These are phyloP conservation scores for Xylaria sp. DNA, from an alignment of 2,329 filamentous ascomycete genomes.

Conservation along the genomic window DNA sequence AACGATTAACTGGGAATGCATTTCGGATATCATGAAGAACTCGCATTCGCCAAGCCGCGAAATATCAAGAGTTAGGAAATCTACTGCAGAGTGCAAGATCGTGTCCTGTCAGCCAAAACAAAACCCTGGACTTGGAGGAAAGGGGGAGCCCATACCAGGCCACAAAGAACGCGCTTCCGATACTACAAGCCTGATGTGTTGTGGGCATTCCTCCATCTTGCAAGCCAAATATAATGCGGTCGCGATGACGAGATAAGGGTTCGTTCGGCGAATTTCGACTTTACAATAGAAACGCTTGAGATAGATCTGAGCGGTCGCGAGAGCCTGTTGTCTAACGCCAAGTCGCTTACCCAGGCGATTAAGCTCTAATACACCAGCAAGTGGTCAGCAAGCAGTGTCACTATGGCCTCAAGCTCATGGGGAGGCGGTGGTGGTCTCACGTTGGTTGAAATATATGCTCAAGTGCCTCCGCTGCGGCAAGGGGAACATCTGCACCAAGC, in stretches of 20 bases:
- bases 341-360: conserved; percentile 83
- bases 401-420: neutral
- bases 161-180: conserved; percentile 85
- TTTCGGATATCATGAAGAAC: conserved; percentile 88
- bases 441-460: conserved; percentile 90
- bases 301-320: conserved; percentile 94
- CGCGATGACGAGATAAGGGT: conserved; percentile 90
- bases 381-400: conserved; percentile 11
- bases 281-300: conserved; percentile 91
- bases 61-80: conserved; percentile 76
- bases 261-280: conserved; percentile 89
- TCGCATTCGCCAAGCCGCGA: conserved; percentile 91
- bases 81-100: conserved; percentile 43
- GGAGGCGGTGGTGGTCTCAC: conserved; percentile 55
- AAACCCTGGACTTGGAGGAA: neutral
- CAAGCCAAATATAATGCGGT: conserved; percentile 94
- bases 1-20: conserved; percentile 86
- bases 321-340: conserved; percentile 83
- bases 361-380: conserved; percentile 62
- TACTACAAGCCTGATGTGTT: conserved; percentile 91
- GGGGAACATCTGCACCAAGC: conserved; percentile 77
- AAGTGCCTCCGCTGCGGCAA: conserved; percentile 82
- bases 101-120: conserved; percentile 20
- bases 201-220: conserved; percentile 97
- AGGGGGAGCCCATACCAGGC: conserved; percentile 60